A percentile compares a stretch with the other conserved stretches of the same genome.
phyloP scores from a whole-genome alignment of 2,329 filamentous ascomycete species.

The Paecilomyces niveus region DNA sequence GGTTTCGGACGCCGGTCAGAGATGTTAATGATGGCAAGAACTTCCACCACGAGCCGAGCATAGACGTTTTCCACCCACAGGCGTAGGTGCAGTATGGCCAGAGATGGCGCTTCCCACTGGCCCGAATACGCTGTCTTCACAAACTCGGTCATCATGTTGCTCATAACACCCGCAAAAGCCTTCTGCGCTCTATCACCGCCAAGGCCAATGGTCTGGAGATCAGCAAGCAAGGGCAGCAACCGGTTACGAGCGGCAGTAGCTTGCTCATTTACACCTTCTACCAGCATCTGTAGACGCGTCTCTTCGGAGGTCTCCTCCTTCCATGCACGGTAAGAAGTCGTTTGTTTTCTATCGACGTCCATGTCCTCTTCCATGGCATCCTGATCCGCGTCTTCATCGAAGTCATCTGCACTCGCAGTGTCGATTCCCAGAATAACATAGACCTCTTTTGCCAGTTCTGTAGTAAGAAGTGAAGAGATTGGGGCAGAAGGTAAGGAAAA shows the following conservation, averaged over 20 bases:
- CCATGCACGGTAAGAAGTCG: slow-evolving; percentile 33
- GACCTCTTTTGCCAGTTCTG: slow-evolving; percentile 38
- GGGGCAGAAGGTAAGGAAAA: slow-evolving; percentile 38
- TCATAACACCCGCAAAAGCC: slow-evolving; percentile 53
- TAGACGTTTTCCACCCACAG: slow-evolving; percentile 52
- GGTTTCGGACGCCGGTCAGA: slow-evolving; percentile 15
- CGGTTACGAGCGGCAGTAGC: slow-evolving; percentile 24
- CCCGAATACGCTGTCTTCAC: slow-evolving; percentile 51
- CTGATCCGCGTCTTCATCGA: slow-evolving; percentile 1
- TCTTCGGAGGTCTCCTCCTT: slow-evolving; percentile 22
- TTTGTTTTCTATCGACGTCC: slow-evolving; percentile 30
- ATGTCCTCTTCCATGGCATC: slow-evolving; percentile 22
- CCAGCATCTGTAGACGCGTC: slow-evolving; percentile 24
- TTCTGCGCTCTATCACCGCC: slow-evolving; percentile 49
- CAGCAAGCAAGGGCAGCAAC: slow-evolving; percentile 35
- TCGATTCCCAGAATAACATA: slow-evolving; percentile 36
- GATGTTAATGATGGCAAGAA: slow-evolving; percentile 35
- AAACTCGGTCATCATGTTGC: slow-evolving; percentile 50
- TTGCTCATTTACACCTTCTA: slow-evolving; percentile 19
- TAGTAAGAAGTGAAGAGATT: slow-evolving; percentile 38
- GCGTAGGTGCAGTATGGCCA: slow-evolving; percentile 43
- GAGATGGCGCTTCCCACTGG: slow-evolving; percentile 47
- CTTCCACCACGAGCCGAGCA: slow-evolving; percentile 44
- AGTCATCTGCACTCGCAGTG: slow-evolving; percentile 16
- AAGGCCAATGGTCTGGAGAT: slow-evolving; percentile 47